phyloP scores from a whole-genome alignment of 1,284 basidiomycete species.

The Pseudomicrostroma phylloplanum region DNA sequence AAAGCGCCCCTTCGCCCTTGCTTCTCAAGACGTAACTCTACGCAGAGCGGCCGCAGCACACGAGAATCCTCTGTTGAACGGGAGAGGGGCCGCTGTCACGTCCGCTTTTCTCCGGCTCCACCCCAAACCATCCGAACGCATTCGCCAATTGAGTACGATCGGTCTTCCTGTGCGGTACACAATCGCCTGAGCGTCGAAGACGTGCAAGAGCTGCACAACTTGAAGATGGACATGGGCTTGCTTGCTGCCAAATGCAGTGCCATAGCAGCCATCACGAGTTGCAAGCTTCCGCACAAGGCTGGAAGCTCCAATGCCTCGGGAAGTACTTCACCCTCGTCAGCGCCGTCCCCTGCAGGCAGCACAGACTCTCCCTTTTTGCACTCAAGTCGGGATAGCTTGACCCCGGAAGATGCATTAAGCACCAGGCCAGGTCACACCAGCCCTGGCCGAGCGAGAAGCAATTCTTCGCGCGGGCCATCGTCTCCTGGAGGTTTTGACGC shows the following conservation, averaged over 20 bases:
- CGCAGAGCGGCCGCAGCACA: conserved; percentile 15
- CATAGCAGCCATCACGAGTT: conserved; percentile 32
- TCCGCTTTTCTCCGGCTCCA: conserved; percentile 41
- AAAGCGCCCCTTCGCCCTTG: conserved; percentile 37
- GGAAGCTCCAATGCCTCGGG: neutral
- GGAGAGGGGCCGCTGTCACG: conserved; percentile 22
- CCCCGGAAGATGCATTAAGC: neutral
- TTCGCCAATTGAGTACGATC: conserved; percentile 49
- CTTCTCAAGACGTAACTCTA: conserved; percentile 31
- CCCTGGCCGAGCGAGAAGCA: conserved; percentile 4
- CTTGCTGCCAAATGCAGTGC: conserved; percentile 45
- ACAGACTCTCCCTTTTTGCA: too few relatives aligned
- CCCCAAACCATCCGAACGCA: conserved; percentile 44
- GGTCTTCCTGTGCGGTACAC: conserved; percentile 42
- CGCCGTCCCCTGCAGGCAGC: neutral
- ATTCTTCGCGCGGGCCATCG: neutral
- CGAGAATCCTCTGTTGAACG: conserved; percentile 39
- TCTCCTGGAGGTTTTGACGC: conserved; percentile 4
- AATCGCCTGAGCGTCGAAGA: conserved; percentile 43
- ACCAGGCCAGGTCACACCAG: neutral
- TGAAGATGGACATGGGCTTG: conserved; percentile 47
- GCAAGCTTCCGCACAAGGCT: conserved; percentile 19
- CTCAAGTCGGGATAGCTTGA: too few relatives aligned
- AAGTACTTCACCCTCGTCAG: neutral
- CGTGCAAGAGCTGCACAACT: conserved; percentile 42